Conservation (phyloP, 176 grass and related monocot species). For the Aegilops longissima region DNA sequence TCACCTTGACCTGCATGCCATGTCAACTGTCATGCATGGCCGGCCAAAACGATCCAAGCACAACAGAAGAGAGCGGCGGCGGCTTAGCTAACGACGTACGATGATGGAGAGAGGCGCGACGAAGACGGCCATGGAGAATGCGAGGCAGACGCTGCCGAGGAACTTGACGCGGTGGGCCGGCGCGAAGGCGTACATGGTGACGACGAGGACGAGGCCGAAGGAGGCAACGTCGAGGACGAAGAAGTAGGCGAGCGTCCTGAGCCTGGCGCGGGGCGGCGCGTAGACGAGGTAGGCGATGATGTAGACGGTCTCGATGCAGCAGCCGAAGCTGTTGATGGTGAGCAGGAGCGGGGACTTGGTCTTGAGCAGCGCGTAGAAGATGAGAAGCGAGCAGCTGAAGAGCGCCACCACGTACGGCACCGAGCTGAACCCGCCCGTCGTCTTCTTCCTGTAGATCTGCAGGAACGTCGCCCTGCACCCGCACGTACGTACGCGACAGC, state of each 20-base stretch:
- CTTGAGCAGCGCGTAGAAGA: conserved; percentile 86
- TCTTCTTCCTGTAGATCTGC: conserved; percentile 63
- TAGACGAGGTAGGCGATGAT: conserved; percentile 63
- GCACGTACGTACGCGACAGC: neutral
- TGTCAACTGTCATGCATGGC: neutral
- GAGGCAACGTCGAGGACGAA: conserved; percentile 67
- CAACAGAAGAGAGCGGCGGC: neutral
- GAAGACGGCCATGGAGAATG: conserved; percentile 89
- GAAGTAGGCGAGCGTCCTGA: conserved; percentile 54
- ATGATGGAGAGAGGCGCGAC: conserved; percentile 92
- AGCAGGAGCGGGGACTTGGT: conserved; percentile 59
- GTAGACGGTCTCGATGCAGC: conserved; percentile 67
- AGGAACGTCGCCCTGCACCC: conserved; percentile 57
- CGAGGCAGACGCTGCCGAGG: conserved; percentile 92
- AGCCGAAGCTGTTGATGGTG: conserved; percentile 78
- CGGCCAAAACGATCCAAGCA: neutral
- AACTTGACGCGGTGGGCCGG: conserved; percentile 41
- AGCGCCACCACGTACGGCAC: conserved; percentile 89
- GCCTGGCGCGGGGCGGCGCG: conserved; percentile 39
- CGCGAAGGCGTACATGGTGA: conserved; percentile 38
- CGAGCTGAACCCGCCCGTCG: conserved; percentile 79
- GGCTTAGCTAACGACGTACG: conserved; percentile 26
- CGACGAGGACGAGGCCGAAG: conserved; percentile 52
- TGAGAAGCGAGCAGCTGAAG: conserved; percentile 89
- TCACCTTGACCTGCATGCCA: conserved; percentile 55